Percentiles rank a stretch among this genome's conserved stretches.
Evolutionary conservation across 805 yeast genomes (phyloP).

Genomic region (Scheffersomyces coipomensis): DNA sequence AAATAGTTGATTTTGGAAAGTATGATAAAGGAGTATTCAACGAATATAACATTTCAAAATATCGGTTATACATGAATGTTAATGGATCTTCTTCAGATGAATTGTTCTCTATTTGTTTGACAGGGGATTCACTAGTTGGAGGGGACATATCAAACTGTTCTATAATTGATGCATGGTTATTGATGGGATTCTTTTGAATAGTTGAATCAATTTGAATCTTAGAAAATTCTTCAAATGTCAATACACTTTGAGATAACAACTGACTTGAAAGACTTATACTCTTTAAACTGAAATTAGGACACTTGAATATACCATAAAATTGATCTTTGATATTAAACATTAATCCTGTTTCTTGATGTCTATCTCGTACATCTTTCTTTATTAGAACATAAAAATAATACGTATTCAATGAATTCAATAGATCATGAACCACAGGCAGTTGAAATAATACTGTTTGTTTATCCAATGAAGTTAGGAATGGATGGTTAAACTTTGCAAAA

Average conservation of each 20-base stretch:
- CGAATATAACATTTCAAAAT: conserved; percentile 36
- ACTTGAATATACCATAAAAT: conserved; percentile 10
- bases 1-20: conserved; percentile 48
- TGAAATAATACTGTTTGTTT: conserved; percentile 6
- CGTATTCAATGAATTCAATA: conserved; percentile 5
- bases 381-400: conserved; percentile 11
- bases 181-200: no score
- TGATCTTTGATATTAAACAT: conserved; percentile 10
- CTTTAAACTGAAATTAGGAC: no score
- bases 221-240: no score
- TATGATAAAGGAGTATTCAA: conserved; percentile 39
- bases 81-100: conserved; percentile 19
- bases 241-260: no score
- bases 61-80: conserved; percentile 30
- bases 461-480: background rate
- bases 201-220: no score
- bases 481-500: background rate
- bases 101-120: background rate
- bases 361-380: conserved; percentile 11
- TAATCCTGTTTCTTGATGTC: conserved; percentile 10
- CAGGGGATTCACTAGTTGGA: background rate
- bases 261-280: no score
- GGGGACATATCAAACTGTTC: background rate
- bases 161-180: no score
- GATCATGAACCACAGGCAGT: conserved; percentile 5